Percentiles rank a stretch among this genome's conserved stretches.
These are phyloP conservation scores for Termitomyces sp. DNA, from an alignment of 768 basidiomycete genomes.

Conservation along the genomic window DNA sequence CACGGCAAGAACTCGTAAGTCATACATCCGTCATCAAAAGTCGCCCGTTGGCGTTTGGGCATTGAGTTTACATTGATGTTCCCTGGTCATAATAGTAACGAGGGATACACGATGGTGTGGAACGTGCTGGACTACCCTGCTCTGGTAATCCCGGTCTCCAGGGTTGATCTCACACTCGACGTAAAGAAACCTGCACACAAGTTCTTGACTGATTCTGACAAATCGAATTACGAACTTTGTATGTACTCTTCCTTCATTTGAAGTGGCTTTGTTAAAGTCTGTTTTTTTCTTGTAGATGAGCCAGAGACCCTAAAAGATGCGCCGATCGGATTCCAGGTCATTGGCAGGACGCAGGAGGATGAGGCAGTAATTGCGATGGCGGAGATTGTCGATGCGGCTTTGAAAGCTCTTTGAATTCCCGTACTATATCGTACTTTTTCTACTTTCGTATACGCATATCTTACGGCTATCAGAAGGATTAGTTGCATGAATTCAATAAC, in stretches of 20 bases:
- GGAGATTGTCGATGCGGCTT: constrained; percentile 51
- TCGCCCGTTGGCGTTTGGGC: not conserved
- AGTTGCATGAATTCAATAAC: too few species aligned
- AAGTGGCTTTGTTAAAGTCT: not conserved
- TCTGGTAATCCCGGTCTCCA: constrained; percentile 58
- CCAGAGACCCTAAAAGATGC: constrained; percentile 52
- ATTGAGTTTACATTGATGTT: too few species aligned
- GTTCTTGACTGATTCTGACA: too few species aligned
- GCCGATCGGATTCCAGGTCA: constrained; percentile 72
- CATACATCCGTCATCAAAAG: not conserved
- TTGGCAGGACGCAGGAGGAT: constrained; percentile 29
- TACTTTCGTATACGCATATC: too few species aligned
- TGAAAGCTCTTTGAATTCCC: constrained; percentile 25
- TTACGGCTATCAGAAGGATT: too few species aligned
- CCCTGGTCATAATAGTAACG: constrained; percentile 27
- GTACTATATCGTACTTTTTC: too few species aligned
- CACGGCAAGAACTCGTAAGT: constrained; percentile 56
- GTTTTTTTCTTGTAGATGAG: constrained; percentile 39
- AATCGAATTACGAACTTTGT: too few species aligned
- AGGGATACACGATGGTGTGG: constrained; percentile 57
- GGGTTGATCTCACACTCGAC: constrained; percentile 53
- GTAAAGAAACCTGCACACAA: constrained; percentile 20
- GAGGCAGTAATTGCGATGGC: constrained; percentile 70
- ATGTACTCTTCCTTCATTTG: constrained; percentile 10
- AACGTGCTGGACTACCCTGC: constrained; percentile 65